Evolutionary conservation across 352 stramenopile genomes (phyloP).

Genomic region (Phytophthora palmivora): DNA sequence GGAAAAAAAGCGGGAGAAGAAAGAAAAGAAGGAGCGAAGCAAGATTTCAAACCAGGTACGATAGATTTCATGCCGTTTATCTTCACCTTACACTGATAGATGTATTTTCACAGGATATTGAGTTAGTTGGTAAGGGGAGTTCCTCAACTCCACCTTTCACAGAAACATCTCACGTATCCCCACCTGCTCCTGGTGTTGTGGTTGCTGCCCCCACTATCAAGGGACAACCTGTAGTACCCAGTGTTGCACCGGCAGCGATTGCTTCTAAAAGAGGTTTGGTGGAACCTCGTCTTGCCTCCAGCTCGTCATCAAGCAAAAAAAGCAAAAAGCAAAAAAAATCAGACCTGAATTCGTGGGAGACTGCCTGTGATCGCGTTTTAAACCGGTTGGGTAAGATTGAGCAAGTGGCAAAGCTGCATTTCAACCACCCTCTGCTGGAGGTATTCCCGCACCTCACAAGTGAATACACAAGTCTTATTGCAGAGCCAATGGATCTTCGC

Average conservation of each 20-base stretch:
- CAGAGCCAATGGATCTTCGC: conserved; percentile 83
- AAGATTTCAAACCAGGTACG: conserved; percentile 37
- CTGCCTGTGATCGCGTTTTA: conserved; percentile 68
- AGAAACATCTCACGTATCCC: background rate
- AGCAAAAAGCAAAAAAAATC: conserved; percentile 83
- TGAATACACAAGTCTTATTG: conserved; percentile 73
- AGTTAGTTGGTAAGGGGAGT: conserved; percentile 4
- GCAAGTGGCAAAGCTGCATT: conserved; percentile 81
- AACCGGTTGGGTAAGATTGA: conserved; percentile 83
- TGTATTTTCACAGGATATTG: conserved; percentile 21
- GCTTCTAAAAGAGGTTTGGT: conserved; percentile 48
- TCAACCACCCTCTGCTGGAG: conserved; percentile 76
- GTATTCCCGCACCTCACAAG: conserved; percentile 75
- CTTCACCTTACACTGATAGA: background rate
- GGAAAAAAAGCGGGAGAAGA: conserved; percentile 60
- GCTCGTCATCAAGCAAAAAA: conserved; percentile 51
- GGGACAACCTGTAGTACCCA: conserved; percentile 2
- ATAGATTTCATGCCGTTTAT: background rate
- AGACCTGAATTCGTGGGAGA: conserved; percentile 79
- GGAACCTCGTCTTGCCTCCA: conserved; percentile 31
- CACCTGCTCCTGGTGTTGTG: conserved; percentile 6
- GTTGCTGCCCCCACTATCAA: conserved; percentile 2
- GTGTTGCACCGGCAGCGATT: conserved; percentile 19
- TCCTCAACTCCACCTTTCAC: conserved; percentile 1
- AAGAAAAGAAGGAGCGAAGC: conserved; percentile 61